Percentiles rank a stretch among this genome's conserved stretches.
These are phyloP conservation scores for Cryphonectria radicalis DNA, from an alignment of 2,329 filamentous ascomycete species.

Conservation along the genomic window DNA sequence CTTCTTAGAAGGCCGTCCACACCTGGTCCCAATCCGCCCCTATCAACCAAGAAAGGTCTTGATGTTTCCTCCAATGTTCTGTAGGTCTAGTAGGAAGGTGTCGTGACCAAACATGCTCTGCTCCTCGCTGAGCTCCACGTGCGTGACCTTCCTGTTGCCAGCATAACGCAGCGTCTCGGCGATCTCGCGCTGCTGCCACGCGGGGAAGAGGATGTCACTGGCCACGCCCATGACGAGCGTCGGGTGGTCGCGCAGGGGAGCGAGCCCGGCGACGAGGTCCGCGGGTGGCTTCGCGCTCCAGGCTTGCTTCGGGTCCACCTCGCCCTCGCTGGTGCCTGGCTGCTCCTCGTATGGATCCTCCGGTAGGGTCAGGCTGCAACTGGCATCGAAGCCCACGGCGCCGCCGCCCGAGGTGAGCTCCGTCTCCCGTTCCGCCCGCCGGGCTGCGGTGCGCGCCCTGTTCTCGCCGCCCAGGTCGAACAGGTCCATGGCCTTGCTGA, in stretches of 20 bases:
- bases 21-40: neutral
- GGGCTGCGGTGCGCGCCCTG: constrained; percentile 64
- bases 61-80: constrained; percentile 87
- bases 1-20: too few species aligned
- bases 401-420: constrained; percentile 56
- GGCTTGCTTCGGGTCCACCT: constrained; percentile 33
- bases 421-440: constrained; percentile 64
- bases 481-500: constrained; percentile 98
- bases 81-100: constrained; percentile 89
- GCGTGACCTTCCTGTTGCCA: constrained; percentile 81
- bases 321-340: constrained; percentile 49
- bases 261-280: constrained; percentile 79
- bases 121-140: constrained; percentile 92
- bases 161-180: constrained; percentile 77
- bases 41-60: constrained; percentile 73
- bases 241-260: constrained; percentile 73
- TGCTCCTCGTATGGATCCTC: constrained; percentile 87
- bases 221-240: constrained; percentile 91
- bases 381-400: constrained; percentile 49
- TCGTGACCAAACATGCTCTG: constrained; percentile 95
- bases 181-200: constrained; percentile 96
- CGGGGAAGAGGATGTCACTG: constrained; percentile 94
- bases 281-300: constrained; percentile 64
- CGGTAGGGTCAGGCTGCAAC: constrained; percentile 83
- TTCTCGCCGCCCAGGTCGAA: constrained; percentile 84